Evolutionary conservation across 176 grass and related monocot species (phyloP), one percentile per base, ranked within the genome.

Genomic region (Panicum miliaceum): DNA sequence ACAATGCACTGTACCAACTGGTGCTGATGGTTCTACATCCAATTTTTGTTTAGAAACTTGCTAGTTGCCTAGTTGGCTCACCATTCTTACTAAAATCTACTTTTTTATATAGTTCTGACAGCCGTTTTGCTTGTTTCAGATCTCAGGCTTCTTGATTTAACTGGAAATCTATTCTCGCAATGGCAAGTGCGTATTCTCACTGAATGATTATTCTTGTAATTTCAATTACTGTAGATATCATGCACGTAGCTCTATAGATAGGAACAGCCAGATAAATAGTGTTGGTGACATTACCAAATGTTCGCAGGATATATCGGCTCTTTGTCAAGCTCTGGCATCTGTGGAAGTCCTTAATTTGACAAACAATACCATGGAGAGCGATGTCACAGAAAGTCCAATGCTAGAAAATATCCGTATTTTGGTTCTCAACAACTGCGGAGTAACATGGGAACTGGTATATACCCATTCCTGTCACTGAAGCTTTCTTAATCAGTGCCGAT

Each of bases 271-370:
- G 19, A 69, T 8, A 70, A 76, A 41, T 18, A 19, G 0, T 20
- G 14, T 69, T 42, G 4, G 16, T 71, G 19, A 19, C 74, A 67
- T 40, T 74, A 26, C 32, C 20, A 73, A 69, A 70, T 27, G 35
- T 69, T 60, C 51, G 52, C 14, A 36, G 96, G 93, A 94, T 85
- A 89, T 98, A 57, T 90, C 56, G 34, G 90, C 85, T 74, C 85
- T 95, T 34, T 98, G 96, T 81, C 87, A 95, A 89, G 93, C 80
- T n/a, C 85, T 98, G 73, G 35, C 85, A 76, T 88, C 85, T 27
- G 89, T 98, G 27, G 87, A 93, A 98, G 84, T 98, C 86, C 89
- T 98, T 14, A 84, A 95, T 88, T 76, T 98, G 78, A 94, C 96
- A 78, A 98, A 90, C 73, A 95, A 95, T 85, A 77, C 75, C 52